Evolutionary conservation across 1,284 basidiomycete species (phyloP), one percentile per base, ranked within the genome.

Genomic region (Malassezia globosa): DNA sequence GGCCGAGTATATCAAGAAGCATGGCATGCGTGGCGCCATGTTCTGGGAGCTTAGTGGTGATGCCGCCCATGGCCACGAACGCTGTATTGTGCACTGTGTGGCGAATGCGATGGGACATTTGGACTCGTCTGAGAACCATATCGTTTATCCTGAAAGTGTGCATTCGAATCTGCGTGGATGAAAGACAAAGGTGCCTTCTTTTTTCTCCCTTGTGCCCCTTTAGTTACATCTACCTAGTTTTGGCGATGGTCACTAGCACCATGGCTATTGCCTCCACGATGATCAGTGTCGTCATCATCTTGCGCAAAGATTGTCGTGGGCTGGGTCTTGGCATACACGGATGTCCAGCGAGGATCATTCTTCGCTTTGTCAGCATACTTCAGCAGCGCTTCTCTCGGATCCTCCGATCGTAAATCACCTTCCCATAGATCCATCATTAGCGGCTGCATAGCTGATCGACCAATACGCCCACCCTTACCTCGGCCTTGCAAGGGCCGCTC

Each of bases 301-400:
- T 54, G 31, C 0, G 36, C 36, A 43, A 48, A 69, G 5, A 69
- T 47, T 16, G 58, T 35, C 24, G 59, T 61, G 3, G 65, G 66
- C 44, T 69, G 58, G 3, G 55, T 59, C 44, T 54, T 48, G 21
- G 46, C 75, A 82, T 77, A 73, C 83, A 85, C 85, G 73, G 73
- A 74, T 25, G 86, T 88, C 82, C 83, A 88, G 61, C 81, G 78
- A 40, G 83, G 84, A 68, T 89, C 82, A 51, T 78, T 75, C 24
- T 86, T 80, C 61, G 82, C 82, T 58, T 76, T 72, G 19, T 82
- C 76, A 18, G 90, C 92, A 65, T 92, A 96, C 74, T 83, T 88
- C 77, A 97, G 82, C 56, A 97, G 75, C 3, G 92, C 92, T 75
- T 95, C 89, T 57, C 92, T 82, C 25, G 92, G 92, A 85, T 96